Conservation (phyloP, 2,329 filamentous ascomycete species). For the Fusarium azukiicola region DNA sequence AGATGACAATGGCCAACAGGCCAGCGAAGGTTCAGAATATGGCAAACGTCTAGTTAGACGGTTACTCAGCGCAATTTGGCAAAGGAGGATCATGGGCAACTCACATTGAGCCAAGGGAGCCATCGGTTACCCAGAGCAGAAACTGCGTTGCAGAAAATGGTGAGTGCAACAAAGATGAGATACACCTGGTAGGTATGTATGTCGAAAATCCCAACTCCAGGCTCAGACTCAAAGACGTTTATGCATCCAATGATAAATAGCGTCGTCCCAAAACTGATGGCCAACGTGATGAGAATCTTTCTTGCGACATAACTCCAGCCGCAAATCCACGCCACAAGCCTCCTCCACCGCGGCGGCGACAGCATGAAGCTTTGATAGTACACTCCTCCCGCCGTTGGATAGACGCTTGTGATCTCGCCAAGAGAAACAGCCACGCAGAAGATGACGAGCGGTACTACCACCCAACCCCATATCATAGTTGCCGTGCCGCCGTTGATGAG, state of each 20-base stretch:
- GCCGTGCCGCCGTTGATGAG: no score
- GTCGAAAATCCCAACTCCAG: background rate
- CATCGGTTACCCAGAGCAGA: background rate
- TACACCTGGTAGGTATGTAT: background rate
- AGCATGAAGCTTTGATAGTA: conserved; percentile 4
- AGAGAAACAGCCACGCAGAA: no score
- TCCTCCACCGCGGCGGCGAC: background rate
- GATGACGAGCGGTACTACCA: no score
- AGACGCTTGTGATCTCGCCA: no score
- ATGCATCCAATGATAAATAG: background rate
- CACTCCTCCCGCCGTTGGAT: no score
- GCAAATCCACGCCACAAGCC: background rate
- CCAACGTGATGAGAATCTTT: background rate
- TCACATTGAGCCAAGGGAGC: background rate
- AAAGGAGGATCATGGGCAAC: no score
- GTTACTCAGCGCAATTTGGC: no score
- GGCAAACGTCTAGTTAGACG: background rate
- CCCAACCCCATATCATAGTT: no score
- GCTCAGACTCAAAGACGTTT: background rate
- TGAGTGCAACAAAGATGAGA: background rate
- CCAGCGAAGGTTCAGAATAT: background rate
- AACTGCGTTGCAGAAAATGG: background rate
- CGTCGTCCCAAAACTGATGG: background rate
- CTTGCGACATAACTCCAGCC: background rate
- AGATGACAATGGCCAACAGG: background rate